These are phyloP conservation scores for Erodium moschatum DNA, from an alignment of 441 rosid species.

Conservation along the genomic window DNA sequence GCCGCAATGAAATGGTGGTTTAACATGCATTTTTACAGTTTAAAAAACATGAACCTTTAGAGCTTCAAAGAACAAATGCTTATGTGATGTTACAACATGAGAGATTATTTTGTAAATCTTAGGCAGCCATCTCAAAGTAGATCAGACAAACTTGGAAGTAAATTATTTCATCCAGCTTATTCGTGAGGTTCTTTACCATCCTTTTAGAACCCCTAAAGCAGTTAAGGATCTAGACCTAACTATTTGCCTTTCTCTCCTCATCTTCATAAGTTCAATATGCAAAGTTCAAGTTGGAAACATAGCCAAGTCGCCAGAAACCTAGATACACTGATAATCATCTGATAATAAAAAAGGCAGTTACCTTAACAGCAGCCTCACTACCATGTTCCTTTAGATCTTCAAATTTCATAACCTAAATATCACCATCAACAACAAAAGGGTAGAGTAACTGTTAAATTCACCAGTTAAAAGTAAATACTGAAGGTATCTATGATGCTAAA, in stretches of 20 bases:
- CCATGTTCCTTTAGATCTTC: conserved; percentile 91
- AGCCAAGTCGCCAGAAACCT: neutral
- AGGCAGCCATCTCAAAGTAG: neutral
- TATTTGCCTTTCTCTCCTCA: neutral
- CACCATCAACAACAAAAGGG: conserved; percentile 12
- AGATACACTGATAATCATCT: neutral
- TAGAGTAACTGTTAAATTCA: neutral
- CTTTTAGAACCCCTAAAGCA: neutral
- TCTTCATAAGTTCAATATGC: neutral
- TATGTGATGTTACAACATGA: neutral
- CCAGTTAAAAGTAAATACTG: neutral
- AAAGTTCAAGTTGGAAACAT: neutral
- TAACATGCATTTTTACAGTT: neutral
- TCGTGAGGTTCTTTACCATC: neutral
- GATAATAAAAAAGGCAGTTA: conserved; percentile 15
- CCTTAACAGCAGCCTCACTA: conserved; percentile 86
- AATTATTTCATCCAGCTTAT: neutral
- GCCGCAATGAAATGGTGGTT: neutral
- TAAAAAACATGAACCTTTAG: neutral
- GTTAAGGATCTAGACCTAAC: neutral
- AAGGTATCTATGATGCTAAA: neutral
- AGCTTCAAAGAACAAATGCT: neutral
- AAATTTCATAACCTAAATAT: conserved; percentile 81
- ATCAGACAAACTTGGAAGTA: neutral
- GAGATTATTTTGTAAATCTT: neutral